Base-by-base conservation (phyloP, 2,329 filamentous ascomycete species). In the Penicillium sp. region DNA sequence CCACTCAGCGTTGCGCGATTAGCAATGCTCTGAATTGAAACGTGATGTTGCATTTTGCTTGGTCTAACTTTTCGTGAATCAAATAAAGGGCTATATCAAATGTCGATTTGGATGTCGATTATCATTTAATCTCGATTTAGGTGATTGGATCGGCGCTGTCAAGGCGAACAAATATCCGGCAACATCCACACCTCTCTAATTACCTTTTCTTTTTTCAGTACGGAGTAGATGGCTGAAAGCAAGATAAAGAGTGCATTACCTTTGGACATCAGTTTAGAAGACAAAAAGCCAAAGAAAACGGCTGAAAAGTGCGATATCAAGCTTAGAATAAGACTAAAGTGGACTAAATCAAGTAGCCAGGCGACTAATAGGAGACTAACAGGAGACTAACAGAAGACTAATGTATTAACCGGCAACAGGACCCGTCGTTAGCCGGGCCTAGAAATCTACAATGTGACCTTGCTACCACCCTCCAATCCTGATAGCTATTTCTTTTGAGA, bases 391-490 rank as follows among this genome's bases (percentile, higher is more conserved):
- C 30, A 2, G 32, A 30, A n/a, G 36, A 18, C 26, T 23, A 47
- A 53, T 59, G 59, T 56, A 61, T 38, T 38, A 57, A 52, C 49
- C 46, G 53, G 56, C 38, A 53, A 57, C 53, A 53, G 53, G 11
- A 62, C 38, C 62, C 62, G 62, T 56, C 36, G 59, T 62, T 63
- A 64, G 50, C 59, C 59, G 62, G 57, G 47, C 47, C 55, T 49
- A 56, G 14, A 64, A 64, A 64, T 43, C 63, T 64, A 63, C 62
- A 61, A 53, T 56, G 61, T 63, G 51, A 49, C 61, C 63, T 64
- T 57, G 57, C 55, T 59, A 57, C 4, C 19, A 49, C 50, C 41
- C 23, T 51, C 43, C 43, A 39, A 44, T 35, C 18, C 46, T 39
- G 51, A 54, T 54, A 54, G 51, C 14, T 40, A 52, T 27, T 55